Evolutionary conservation across 768 basidiomycete species (phyloP).

Genomic region (Erythrobasidium yunnanense): DNA sequence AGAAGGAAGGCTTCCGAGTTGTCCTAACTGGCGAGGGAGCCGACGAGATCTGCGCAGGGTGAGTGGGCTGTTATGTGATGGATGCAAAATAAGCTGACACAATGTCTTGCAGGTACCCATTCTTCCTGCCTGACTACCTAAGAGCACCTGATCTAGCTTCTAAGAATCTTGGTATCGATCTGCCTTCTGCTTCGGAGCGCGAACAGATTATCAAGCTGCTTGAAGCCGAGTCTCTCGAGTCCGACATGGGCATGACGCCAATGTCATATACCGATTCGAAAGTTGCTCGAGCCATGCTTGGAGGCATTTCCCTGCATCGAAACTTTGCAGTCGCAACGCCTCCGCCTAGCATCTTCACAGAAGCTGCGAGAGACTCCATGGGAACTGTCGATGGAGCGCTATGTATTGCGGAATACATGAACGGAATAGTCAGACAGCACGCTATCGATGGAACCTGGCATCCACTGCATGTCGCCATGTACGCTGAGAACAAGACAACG

Average conservation of each 20-base stretch:
- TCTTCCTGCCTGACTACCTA: slow-evolving; percentile 38
- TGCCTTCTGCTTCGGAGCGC: neutral
- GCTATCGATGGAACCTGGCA: slow-evolving; percentile 36
- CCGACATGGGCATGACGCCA: slow-evolving; percentile 14
- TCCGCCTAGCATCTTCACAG: slow-evolving; percentile 3
- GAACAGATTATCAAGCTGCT: neutral
- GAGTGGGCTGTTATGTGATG: too few species aligned
- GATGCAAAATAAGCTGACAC: too few species aligned
- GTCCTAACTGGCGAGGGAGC: slow-evolving; percentile 40
- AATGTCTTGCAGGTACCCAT: too few species aligned
- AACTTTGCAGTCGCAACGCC: slow-evolving; percentile 21
- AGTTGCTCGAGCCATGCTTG: slow-evolving; percentile 14
- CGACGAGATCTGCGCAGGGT: slow-evolving; percentile 39
- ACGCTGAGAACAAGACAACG: slow-evolving; percentile 36
- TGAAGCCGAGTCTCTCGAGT: slow-evolving; percentile 1
- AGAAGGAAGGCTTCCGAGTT: slow-evolving; percentile 36
- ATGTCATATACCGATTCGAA: slow-evolving; percentile 16
- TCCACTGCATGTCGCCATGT: slow-evolving; percentile 37
- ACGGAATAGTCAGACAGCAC: slow-evolving; percentile 10
- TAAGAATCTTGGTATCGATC: slow-evolving; percentile 7
- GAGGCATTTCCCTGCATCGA: slow-evolving; percentile 3
- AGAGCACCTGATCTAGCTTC: slow-evolving; percentile 27
- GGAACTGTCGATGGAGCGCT: slow-evolving; percentile 29
- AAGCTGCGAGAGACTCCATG: neutral
- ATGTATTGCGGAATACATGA: slow-evolving; percentile 31